Evolutionary conservation across 1,284 basidiomycete genomes (phyloP).

Genomic region (Taiwanofungus camphoratus): DNA sequence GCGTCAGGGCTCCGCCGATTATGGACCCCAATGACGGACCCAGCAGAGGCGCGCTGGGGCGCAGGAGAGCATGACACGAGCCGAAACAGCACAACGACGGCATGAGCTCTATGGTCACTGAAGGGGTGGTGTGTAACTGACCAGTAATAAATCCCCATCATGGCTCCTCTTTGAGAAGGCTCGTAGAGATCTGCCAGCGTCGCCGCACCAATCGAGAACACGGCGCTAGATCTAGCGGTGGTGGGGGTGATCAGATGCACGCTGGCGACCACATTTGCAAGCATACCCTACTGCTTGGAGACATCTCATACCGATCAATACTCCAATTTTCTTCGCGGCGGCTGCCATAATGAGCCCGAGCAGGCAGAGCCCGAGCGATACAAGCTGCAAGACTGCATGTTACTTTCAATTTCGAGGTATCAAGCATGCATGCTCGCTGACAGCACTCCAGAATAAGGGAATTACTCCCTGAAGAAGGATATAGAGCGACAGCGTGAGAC

Average conservation of each 20-base stretch:
- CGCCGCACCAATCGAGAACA: slow-evolving; percentile 75
- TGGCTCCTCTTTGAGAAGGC: slow-evolving; percentile 70
- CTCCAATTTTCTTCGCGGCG: slow-evolving; percentile 55
- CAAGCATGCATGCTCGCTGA: slow-evolving; percentile 46
- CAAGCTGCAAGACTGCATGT: slow-evolving; percentile 65
- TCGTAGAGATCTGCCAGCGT: slow-evolving; percentile 82
- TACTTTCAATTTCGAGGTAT: slow-evolving; percentile 4
- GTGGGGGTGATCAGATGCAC: no score
- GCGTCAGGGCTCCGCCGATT: slow-evolving; percentile 62
- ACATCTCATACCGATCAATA: slow-evolving; percentile 70
- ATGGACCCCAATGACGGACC: slow-evolving; percentile 70
- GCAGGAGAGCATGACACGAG: slow-evolving; percentile 32
- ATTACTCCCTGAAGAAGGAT: slow-evolving; percentile 72
- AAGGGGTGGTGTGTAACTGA: neutral
- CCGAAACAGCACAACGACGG: neutral
- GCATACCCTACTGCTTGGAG: slow-evolving; percentile 61
- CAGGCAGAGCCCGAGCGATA: slow-evolving; percentile 55
- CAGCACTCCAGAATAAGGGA: slow-evolving; percentile 65
- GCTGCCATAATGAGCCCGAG: slow-evolving; percentile 61
- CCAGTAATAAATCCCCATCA: slow-evolving; percentile 71
- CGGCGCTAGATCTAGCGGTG: slow-evolving; percentile 70
- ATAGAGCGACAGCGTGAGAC: slow-evolving; percentile 70
- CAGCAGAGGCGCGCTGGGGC: slow-evolving; percentile 26
- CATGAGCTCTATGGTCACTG: slow-evolving; percentile 3
- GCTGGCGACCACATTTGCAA: slow-evolving; percentile 2